Conservation (phyloP, 2,329 filamentous ascomycete genomes). For the Fusarium torreyae region DNA sequence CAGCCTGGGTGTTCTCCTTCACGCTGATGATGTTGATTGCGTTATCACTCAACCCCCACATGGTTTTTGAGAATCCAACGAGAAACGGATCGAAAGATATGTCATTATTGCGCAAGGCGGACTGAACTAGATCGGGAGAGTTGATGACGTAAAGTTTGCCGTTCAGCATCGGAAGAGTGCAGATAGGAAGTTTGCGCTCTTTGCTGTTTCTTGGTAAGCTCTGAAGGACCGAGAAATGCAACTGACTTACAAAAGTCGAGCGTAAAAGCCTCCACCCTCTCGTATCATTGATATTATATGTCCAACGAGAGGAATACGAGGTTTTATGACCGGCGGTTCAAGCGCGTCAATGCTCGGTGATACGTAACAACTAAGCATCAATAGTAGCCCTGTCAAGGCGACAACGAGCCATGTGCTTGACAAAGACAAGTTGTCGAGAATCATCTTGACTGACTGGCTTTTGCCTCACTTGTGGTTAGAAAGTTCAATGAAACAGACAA, state of each 20-base stretch:
- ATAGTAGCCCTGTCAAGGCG: neutral
- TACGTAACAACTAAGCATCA: conserved; percentile 1
- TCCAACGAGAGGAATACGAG: conserved; percentile 32
- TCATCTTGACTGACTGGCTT: neutral
- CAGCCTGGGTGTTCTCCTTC: neutral
- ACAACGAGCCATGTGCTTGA: neutral
- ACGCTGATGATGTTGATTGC: neutral
- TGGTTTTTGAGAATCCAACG: conserved; percentile 47
- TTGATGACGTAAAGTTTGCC: conserved; percentile 62
- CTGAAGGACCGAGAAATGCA: accelerated
- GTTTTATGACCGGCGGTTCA: conserved; percentile 34
- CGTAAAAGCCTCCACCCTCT: conserved; percentile 33
- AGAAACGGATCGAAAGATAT: conserved; percentile 61
- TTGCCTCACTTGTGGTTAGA: too few species aligned
- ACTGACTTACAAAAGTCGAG: conserved; percentile 19
- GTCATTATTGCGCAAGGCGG: conserved; percentile 57
- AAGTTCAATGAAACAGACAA: too few species aligned
- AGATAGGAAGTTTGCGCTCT: conserved; percentile 52
- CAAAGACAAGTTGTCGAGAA: neutral
- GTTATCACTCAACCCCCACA: conserved; percentile 29
- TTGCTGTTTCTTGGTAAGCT: conserved; percentile 27
- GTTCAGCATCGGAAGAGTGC: conserved; percentile 61
- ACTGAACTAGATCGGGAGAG: conserved; percentile 56
- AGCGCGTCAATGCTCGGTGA: conserved; percentile 16
- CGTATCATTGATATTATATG: conserved; percentile 35